Percentiles rank a stretch among this genome's conserved stretches.
Evolutionary conservation across 345 rosid genomes (phyloP).

Genomic region (Noccaea bulbosa): DNA sequence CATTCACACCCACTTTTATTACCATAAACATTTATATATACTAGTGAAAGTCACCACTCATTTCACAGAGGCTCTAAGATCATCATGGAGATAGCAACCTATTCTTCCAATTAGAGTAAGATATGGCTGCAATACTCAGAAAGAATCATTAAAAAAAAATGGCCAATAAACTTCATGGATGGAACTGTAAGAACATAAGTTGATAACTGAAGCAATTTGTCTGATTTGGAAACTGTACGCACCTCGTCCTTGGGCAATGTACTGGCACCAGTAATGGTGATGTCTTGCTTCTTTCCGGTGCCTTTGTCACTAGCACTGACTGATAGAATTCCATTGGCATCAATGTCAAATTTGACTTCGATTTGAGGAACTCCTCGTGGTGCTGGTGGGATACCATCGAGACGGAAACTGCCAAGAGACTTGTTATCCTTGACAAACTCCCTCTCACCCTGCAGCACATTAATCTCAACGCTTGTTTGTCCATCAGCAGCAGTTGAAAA

Average conservation of each 20-base stretch:
- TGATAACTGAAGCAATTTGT: background rate
- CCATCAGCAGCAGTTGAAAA: constrained; percentile 99
- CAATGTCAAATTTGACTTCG: constrained; percentile 93
- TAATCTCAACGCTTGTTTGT: constrained; percentile 97
- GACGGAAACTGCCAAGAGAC: constrained; percentile 79
- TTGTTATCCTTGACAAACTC: constrained; percentile 97
- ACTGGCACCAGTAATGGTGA: constrained; percentile 93
- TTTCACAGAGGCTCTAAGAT: background rate
- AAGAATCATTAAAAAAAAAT: background rate
- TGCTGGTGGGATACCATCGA: constrained; percentile 82
- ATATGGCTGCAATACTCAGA: background rate
- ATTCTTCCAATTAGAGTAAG: background rate
- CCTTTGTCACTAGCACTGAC: constrained; percentile 88
- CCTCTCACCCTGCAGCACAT: constrained; percentile 96
- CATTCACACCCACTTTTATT: constrained; percentile 13
- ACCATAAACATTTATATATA: background rate
- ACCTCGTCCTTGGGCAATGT: constrained; percentile 98
- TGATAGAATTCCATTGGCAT: constrained; percentile 86
- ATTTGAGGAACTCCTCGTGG: constrained; percentile 96
- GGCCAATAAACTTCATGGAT: too few species aligned
- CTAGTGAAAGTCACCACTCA: background rate
- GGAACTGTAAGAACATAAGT: background rate
- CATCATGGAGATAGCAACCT: background rate
- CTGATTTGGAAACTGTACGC: background rate
- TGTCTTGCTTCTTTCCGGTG: constrained; percentile 93